Base-by-base conservation (phyloP, 2,329 filamentous ascomycete genomes). In the Gyromitra esculenta region DNA sequence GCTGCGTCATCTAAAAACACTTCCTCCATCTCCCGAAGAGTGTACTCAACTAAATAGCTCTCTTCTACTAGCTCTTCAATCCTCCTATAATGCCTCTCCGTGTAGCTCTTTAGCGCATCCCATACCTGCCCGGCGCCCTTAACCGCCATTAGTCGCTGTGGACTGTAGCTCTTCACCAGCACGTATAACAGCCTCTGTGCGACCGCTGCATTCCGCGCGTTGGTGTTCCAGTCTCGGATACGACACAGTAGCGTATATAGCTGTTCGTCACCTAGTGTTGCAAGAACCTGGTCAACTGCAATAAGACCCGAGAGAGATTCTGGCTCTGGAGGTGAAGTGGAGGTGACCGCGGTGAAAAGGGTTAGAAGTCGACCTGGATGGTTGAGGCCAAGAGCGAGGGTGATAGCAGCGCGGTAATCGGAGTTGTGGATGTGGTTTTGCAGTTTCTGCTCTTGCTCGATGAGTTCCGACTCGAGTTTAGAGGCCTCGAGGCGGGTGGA, bases 171-270 rank as follows among this genome's bases (percentile, higher is more conserved):
- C 79, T 90, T 89, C 66, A 97, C 89, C 6, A 99, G 82, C 0
- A 92, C 89, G 85, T 90, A 91, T 6, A 99, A 85, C 13, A 99
- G 91, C 43, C 91, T 89, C 84, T 99, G 96, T 0, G 96, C 92
- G 0, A 98, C 90, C 4, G 90, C 88, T 0, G 94, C 91, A 2
- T 93, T 97, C 77, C 93, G 88, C 0, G 93, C 94, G 81, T 98
- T 98, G 3, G 96, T 97, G 83, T 99, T 99, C 96, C 96, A 99
- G 84, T 99, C 96, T 59, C 96, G 88, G 57, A 97, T 84, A 75
- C 96, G 88, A 48, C 95, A 86, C 0, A 99, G 87, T 13, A 99
- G 87, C 5, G 89, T 86, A 84, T 93, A 96, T 13, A 99, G 88
- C 82, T 98, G 95, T 80, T 95, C 91, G 80, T 96, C 91, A 3